Evolutionary conservation across 2,329 filamentous ascomycete genomes (phyloP), one percentile per base, ranked within the genome.

Genomic region (Epichloe glyceriae): DNA sequence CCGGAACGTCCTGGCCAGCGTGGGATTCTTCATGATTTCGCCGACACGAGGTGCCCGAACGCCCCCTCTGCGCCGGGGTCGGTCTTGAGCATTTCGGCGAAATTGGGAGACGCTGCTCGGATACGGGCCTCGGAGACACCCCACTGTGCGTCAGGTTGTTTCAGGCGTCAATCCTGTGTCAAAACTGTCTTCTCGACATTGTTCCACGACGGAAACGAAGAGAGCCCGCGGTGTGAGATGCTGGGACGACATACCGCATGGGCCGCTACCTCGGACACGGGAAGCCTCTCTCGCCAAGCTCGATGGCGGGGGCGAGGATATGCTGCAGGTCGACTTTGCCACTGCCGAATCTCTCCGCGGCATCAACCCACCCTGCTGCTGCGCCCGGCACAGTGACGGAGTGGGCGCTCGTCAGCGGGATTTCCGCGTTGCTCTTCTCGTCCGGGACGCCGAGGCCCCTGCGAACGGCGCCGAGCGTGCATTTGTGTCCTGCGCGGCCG

Each of bases 331-430:
- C 80, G 14, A 97, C 60, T 63, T 85, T 94, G 2, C 88, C 88
- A 64, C 90, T 96, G 15, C 93, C 93, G 62, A 97, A 95, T 50
- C 80, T 81, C 67, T 90, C 84, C 1, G 96, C 76, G 0, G 86
- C 84, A 66, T 98, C 93, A 22, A 87, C 83, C 93, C 93, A 98
- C 1, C 91, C 93, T 0, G 89, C 93, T 0, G 93, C 81, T 2
- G 93, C 90, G 5, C 93, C 93, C 0, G 93, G 93, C 0, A 93
- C 83, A 1, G 90, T 95, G 1, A 88, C 87, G 10, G 89, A 77
- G 62, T 94, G 86, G 14, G 87, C 83, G 61, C 84, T 91, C 35
- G 70, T 68, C 70, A 85, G 80, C 15, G 90, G 89, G 34, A 96
- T 90, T 42, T 71, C 70, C 1, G 71, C 74, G 1, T 62, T 5